Evolutionary conservation across 2,329 filamentous ascomycete genomes (phyloP), one percentile per base, ranked within the genome.

Genomic region (Sporothrix brasiliensis): DNA sequence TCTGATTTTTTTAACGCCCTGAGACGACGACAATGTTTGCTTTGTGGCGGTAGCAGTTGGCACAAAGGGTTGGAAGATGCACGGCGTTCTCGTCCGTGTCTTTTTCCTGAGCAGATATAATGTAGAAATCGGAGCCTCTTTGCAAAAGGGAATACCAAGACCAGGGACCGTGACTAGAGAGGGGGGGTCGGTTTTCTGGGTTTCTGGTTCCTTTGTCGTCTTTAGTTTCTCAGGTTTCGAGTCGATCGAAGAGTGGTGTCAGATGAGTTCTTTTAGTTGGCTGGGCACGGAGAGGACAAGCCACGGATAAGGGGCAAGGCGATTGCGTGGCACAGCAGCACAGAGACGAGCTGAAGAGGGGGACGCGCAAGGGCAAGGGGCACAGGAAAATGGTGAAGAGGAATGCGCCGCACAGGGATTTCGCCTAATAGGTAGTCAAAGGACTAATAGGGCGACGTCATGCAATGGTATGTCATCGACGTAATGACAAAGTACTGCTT

Each of bases 311-410:
- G 27, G 44, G 56, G 67, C 24, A 52, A 34, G 41, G 6, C n/a
- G 49, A 54, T 69, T 21, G 54, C 47, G 68, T 63, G 44, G 68
- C 47, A 69, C 68, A 63, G 49, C 68, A 61, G 66, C 52, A 56
- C 67, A 9, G 58, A 49, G 53, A 60, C 53, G 53, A 60, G 67
- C 21, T 39, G 53, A 60, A 44, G 44, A 41, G 39, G 41, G 24
- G 53, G 24, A 13, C n/a, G 39, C 53, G 67, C 54, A 69, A 52
- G 30, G 44, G 50, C 34, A 34, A 34, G 34, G 34, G 34, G 30
- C 11, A 27, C 54, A 10, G 47, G 53, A 68, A 58, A 68, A 68
- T n/a, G 50, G 67, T 60, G 54, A 61, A 41, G 44, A 61, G 54
- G 27, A 41, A 60, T 68, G 30, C 21, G 41, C 11, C 41, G 41